Conservation (phyloP, 2,329 filamentous ascomycete genomes). For the Fusarium haematococcum region DNA sequence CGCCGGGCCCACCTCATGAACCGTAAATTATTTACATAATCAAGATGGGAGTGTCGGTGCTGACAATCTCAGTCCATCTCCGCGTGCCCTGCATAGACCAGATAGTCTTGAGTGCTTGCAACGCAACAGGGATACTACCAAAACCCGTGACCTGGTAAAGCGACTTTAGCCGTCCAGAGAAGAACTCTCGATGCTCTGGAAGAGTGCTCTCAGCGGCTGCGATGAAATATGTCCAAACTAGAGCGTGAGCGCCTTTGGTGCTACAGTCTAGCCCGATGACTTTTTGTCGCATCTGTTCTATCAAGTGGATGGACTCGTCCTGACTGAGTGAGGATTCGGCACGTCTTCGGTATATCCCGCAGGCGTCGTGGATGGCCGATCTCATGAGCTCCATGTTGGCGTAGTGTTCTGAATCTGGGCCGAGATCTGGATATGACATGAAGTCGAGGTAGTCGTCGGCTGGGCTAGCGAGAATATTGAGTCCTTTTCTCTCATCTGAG, state of each 20-base stretch:
- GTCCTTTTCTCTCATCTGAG: conserved; percentile 44
- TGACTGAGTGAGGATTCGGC: conserved; percentile 32
- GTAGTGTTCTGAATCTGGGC: conserved; percentile 32
- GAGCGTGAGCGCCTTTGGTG: conserved; percentile 50
- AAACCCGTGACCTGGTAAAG: conserved; percentile 51
- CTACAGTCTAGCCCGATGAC: conserved; percentile 43
- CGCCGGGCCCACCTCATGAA: background rate
- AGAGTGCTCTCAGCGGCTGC: conserved; percentile 53
- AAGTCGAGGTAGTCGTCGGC: conserved; percentile 45
- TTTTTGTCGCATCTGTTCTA: conserved; percentile 49
- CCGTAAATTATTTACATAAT: conserved; percentile 38
- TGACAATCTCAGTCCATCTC: conserved; percentile 47
- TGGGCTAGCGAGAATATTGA: conserved; percentile 33
- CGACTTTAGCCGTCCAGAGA: conserved; percentile 44
- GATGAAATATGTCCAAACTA: conserved; percentile 57
- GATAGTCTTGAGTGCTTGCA: conserved; percentile 49
- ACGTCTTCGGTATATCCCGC: conserved; percentile 42
- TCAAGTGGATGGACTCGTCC: conserved; percentile 41
- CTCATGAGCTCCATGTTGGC: conserved; percentile 37
- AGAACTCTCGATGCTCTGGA: conserved; percentile 51
- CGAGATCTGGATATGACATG: conserved; percentile 39
- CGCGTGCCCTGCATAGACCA: conserved; percentile 46
- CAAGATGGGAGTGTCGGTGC: conserved; percentile 44
- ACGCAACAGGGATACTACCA: conserved; percentile 52
- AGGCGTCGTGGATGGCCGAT: conserved; percentile 42